These are phyloP conservation scores for Bruguiera sexangula DNA, from an alignment of 345 rosid species.

Conservation along the genomic window DNA sequence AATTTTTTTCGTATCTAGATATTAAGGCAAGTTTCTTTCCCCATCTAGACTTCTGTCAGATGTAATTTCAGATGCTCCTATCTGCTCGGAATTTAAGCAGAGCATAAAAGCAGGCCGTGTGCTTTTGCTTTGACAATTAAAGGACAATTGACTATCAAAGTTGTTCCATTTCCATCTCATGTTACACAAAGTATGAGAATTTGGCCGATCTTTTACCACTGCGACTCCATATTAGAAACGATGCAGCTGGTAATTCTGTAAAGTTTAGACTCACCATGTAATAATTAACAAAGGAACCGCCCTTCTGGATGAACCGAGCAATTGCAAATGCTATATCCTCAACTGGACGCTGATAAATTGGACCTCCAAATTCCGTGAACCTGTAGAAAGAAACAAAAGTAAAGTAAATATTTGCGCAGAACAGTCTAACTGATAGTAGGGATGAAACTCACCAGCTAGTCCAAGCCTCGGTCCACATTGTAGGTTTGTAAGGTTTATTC, in stretches of 20 bases:
- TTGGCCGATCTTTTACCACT: background rate
- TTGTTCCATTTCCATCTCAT: background rate
- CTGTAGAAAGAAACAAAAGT: slow-evolving; percentile 5
- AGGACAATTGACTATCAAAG: background rate
- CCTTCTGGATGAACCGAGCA: slow-evolving; percentile 33
- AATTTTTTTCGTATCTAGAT: background rate
- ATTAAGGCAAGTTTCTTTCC: background rate
- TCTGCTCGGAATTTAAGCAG: slow-evolving; percentile 10
- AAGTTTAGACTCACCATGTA: slow-evolving; percentile 27
- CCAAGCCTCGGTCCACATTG: slow-evolving; percentile 39
- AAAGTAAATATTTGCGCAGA: background rate
- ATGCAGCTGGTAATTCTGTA: background rate
- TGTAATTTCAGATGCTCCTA: slow-evolving; percentile 1
- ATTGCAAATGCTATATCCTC: slow-evolving; percentile 34
- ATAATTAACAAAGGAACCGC: slow-evolving; percentile 31
- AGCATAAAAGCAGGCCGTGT: slow-evolving; percentile 6
- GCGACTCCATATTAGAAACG: background rate
- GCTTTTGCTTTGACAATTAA: background rate
- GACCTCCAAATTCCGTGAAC: slow-evolving; percentile 31
- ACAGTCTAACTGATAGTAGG: background rate
- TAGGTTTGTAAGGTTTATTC: slow-evolving; percentile 31
- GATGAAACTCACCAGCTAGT: slow-evolving; percentile 21
- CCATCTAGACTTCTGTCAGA: background rate
- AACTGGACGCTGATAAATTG: slow-evolving; percentile 25
- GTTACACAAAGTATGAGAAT: background rate